These are phyloP conservation scores for Alternaria gansuensis DNA, from an alignment of 2,329 filamentous ascomycete genomes.

Conservation along the genomic window DNA sequence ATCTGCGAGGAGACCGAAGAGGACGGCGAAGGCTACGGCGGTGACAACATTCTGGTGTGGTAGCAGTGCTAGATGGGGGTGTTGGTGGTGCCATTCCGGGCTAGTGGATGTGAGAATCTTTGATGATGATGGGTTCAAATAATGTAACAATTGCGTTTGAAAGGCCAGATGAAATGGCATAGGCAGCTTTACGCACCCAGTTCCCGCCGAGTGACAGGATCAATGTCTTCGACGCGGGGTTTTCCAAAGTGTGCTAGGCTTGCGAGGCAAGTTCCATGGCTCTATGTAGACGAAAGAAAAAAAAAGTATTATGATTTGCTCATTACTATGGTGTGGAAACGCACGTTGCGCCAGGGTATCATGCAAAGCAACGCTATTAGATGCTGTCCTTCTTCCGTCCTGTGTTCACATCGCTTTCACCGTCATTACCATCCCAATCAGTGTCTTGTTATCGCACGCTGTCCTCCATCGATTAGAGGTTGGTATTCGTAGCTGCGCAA, in stretches of 20 bases:
- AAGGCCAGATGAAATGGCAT: rapidly evolving
- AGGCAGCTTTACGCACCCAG: too few species aligned
- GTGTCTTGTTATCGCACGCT: not conserved
- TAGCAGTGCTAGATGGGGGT: not conserved
- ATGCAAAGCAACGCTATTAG: not conserved
- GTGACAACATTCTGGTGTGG: not conserved
- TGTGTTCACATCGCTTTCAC: not conserved
- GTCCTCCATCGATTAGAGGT: too few species aligned
- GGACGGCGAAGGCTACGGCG: not conserved
- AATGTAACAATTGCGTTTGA: not conserved
- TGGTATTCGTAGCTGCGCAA: not conserved
- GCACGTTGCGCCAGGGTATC: not conserved
- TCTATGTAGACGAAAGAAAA: not conserved
- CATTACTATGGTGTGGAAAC: not conserved
- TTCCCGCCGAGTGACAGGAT: too few species aligned
- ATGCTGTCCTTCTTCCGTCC: not conserved
- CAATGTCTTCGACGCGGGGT: not conserved
- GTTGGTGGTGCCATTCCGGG: not conserved
- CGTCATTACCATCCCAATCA: not conserved
- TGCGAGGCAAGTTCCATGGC: not conserved
- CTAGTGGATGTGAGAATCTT: not conserved
- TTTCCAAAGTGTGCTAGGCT: not conserved
- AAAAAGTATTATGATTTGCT: not conserved
- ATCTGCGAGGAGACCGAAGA: not conserved
- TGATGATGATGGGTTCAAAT: not conserved